Percentiles rank a stretch among this genome's conserved stretches.
These are phyloP conservation scores for Pseudocercospora musae DNA, from an alignment of 2,329 filamentous ascomycete genomes.

Conservation along the genomic window DNA sequence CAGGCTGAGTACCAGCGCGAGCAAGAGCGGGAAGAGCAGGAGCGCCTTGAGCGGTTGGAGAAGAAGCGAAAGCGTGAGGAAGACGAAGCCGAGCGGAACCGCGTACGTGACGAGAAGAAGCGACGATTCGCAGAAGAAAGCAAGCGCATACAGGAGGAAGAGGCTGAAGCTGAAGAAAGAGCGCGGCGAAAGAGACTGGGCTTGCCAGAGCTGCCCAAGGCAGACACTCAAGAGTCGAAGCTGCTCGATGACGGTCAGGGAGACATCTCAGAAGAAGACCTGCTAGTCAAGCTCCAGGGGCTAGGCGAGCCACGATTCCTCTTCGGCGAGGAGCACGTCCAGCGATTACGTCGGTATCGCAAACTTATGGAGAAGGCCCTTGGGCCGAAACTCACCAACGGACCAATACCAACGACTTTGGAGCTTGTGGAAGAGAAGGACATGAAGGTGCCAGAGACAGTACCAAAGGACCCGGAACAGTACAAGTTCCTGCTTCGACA, in stretches of 20 bases:
- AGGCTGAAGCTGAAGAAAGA: conserved; percentile 70
- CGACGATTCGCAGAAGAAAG: conserved; percentile 78
- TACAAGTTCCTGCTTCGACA: conserved; percentile 77
- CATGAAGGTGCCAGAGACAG: conserved; percentile 72
- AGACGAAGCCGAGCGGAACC: conserved; percentile 69
- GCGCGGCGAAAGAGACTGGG: conserved; percentile 72
- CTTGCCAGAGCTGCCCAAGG: conserved; percentile 65
- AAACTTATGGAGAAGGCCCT: conserved; percentile 52
- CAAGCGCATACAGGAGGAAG: conserved; percentile 63
- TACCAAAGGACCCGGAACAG: conserved; percentile 62
- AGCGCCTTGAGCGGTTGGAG: conserved; percentile 65
- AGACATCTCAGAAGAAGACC: conserved; percentile 68
- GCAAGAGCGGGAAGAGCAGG: conserved; percentile 69
- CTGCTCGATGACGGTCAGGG: conserved; percentile 43
- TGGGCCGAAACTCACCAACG: conserved; percentile 53
- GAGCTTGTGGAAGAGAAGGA: conserved; percentile 76
- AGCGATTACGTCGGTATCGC: conserved; percentile 67
- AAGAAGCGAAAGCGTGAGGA: conserved; percentile 89
- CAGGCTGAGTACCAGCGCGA: conserved; percentile 76
- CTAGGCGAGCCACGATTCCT: conserved; percentile 70
- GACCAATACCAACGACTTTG: conserved; percentile 84
- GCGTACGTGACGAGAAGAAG: conserved; percentile 75
- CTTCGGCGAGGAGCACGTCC: conserved; percentile 76
- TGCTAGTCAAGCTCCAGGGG: conserved; percentile 64
- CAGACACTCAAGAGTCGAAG: conserved; percentile 36